Conservation (phyloP, 352 stramenopile genomes). For the Phytophthora multivora region DNA sequence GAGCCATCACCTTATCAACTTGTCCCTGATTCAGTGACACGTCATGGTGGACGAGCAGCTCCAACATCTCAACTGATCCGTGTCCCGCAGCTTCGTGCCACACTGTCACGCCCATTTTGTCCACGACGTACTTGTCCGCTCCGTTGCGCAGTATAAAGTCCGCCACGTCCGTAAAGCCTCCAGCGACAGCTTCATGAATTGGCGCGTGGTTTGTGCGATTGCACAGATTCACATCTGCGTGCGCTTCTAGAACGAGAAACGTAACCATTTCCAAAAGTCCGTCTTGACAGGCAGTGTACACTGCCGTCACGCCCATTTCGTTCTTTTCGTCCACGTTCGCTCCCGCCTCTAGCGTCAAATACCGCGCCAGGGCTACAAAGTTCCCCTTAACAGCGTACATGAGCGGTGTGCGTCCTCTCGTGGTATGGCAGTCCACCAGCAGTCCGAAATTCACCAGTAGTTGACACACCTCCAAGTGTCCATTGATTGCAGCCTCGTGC, state of each 20-base stretch:
- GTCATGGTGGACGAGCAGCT: slow-evolving; percentile 58
- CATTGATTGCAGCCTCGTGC: slow-evolving; percentile 74
- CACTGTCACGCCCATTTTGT: slow-evolving; percentile 81
- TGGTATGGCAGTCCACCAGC: slow-evolving; percentile 81
- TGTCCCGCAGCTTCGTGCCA: slow-evolving; percentile 82
- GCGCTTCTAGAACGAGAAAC: slow-evolving; percentile 45
- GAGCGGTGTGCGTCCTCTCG: slow-evolving; percentile 68
- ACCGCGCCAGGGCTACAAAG: slow-evolving; percentile 53
- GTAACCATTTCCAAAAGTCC: slow-evolving; percentile 51
- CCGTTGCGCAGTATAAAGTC: slow-evolving; percentile 59
- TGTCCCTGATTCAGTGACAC: slow-evolving; percentile 55
- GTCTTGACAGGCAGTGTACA: slow-evolving; percentile 72
- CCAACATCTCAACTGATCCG: slow-evolving; percentile 57
- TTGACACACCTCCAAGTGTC: slow-evolving; percentile 54
- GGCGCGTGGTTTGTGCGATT: slow-evolving; percentile 72
- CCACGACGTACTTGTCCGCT: slow-evolving; percentile 66
- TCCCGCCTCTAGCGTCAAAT: slow-evolving; percentile 46
- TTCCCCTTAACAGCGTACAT: slow-evolving; percentile 80
- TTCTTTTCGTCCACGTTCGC: slow-evolving; percentile 79
- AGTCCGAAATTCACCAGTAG: slow-evolving; percentile 63
- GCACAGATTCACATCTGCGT: slow-evolving; percentile 60
- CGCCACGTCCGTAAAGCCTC: slow-evolving; percentile 49
- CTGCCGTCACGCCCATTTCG: slow-evolving; percentile 76
- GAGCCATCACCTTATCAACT: slow-evolving; percentile 81
- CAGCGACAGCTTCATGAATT: slow-evolving; percentile 70